These are phyloP conservation scores for Pseudoturritis turrita DNA, from an alignment of 345 rosid genomes.

Conservation along the genomic window DNA sequence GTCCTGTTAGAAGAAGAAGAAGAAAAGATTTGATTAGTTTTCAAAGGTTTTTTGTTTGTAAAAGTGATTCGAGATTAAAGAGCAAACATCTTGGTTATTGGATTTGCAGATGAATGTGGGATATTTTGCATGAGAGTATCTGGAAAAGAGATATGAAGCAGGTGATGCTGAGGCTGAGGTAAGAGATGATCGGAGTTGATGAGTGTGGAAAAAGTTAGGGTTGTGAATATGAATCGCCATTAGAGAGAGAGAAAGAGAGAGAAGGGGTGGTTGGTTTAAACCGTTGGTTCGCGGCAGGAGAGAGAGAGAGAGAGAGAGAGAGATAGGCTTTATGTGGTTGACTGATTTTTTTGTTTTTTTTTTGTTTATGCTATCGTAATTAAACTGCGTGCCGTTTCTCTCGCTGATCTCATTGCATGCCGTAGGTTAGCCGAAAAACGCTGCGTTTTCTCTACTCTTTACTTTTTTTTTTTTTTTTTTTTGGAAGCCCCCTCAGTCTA, in stretches of 20 bases:
- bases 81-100: conserved; percentile 40
- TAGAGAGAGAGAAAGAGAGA: neutral
- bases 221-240: conserved; percentile 31
- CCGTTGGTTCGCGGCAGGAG: conserved; percentile 6
- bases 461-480: too few relatives aligned
- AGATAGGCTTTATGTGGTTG: too few relatives aligned
- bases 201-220: conserved; percentile 30
- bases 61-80: too few relatives aligned
- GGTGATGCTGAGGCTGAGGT: conserved; percentile 17
- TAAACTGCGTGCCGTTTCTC: too few relatives aligned
- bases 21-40: neutral
- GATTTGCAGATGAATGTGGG: conserved; percentile 43
- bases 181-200: conserved; percentile 20
- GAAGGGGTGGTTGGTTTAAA: conserved; percentile 21
- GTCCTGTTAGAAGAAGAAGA: conserved; percentile 42
- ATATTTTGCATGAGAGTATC: conserved; percentile 23
- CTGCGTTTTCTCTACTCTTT: too few relatives aligned
- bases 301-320: conserved; percentile 3
- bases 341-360: too few relatives aligned
- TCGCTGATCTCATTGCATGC: too few relatives aligned
- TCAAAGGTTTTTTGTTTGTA: too few relatives aligned
- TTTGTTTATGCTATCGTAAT: too few relatives aligned
- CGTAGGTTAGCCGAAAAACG: too few relatives aligned
- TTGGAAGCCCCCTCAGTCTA: too few relatives aligned
- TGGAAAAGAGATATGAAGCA: neutral